Evolutionary conservation across 148 eudicot species (phyloP).

Genomic region (Spergularia bocconei): DNA sequence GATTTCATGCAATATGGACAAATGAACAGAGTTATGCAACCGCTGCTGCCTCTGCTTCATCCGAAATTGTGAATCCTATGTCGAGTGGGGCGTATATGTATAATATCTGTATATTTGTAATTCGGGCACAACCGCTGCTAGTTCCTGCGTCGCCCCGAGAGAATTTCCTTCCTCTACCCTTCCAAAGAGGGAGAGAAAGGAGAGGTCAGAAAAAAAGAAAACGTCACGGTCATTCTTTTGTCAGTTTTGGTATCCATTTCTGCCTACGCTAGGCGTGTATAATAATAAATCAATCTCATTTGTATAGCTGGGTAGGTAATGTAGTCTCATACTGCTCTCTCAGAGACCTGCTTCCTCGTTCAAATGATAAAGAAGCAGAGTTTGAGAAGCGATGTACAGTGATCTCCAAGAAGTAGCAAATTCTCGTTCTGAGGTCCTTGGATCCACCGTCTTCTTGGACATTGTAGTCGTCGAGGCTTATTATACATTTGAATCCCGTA

Average conservation of each 20-base stretch:
- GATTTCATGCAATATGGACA: not conserved
- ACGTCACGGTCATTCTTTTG: constrained; percentile 2
- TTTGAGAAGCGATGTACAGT: too few relatives aligned
- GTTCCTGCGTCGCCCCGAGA: not conserved
- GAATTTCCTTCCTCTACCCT: not conserved
- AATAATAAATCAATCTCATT: constrained; percentile 14
- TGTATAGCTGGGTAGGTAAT: constrained; percentile 9
- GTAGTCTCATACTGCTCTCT: not conserved
- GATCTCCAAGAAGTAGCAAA: too few relatives aligned
- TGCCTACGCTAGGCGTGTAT: constrained; percentile 25
- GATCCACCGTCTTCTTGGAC: too few relatives aligned
- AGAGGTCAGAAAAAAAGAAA: not conserved
- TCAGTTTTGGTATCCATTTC: constrained; percentile 20
- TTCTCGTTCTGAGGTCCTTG: too few relatives aligned
- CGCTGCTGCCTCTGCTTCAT: not conserved
- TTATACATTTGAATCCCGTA: too few relatives aligned
- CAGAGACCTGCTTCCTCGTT: not conserved
- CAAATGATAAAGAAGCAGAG: not conserved
- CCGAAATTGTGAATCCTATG: not conserved
- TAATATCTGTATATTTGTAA: constrained; percentile 28
- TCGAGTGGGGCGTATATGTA: constrained; percentile 9
- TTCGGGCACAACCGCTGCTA: not conserved
- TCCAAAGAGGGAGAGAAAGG: not conserved
- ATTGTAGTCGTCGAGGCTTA: too few relatives aligned
- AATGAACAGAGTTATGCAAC: constrained; percentile 6